These are phyloP conservation scores for Mayamaea pseudoterrestris DNA, from an alignment of 108 stramenopile genomes.

Conservation along the genomic window DNA sequence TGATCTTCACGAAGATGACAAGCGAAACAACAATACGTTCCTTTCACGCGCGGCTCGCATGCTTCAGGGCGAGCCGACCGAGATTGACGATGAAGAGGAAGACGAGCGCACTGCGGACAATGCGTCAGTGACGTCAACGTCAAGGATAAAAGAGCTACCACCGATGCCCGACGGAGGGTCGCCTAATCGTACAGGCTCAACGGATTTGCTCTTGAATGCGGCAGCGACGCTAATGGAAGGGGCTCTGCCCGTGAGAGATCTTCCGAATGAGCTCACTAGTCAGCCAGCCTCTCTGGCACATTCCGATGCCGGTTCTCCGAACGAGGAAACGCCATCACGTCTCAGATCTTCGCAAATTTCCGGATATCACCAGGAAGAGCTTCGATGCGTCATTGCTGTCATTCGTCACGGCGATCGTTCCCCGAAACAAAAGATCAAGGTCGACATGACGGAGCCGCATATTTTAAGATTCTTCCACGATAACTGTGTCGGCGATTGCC, in stretches of 20 bases:
- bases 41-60: slow-evolving; percentile 22
- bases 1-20: slow-evolving; percentile 18
- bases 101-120: slow-evolving; percentile 6
- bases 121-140: background rate
- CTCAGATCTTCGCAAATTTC: background rate
- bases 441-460: slow-evolving; percentile 67
- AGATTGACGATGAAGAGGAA: slow-evolving; percentile 17
- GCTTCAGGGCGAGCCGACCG: slow-evolving; percentile 22
- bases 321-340: slow-evolving; percentile 15
- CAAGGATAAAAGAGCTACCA: background rate
- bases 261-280: slow-evolving; percentile 46
- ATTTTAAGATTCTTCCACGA: slow-evolving; percentile 73
- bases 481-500: slow-evolving; percentile 37
- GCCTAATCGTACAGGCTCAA: slow-evolving; percentile 11
- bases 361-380: slow-evolving; percentile 60
- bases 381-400: slow-evolving; percentile 94
- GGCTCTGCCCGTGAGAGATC: slow-evolving; percentile 53
- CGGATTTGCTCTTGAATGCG: slow-evolving; percentile 8
- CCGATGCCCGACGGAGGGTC: too few species aligned
- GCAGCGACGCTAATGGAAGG: slow-evolving; percentile 42
- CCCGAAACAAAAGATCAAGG: slow-evolving; percentile 99
- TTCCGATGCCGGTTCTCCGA: slow-evolving; percentile 24
- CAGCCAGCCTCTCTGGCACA: slow-evolving; percentile 45
- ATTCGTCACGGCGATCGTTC: slow-evolving; percentile 96
- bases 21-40: slow-evolving; percentile 13